Percentiles rank a stretch among this genome's conserved stretches.
Evolutionary conservation across 2,329 filamentous ascomycete genomes (phyloP).

Genomic region (Verticillium dahliae): DNA sequence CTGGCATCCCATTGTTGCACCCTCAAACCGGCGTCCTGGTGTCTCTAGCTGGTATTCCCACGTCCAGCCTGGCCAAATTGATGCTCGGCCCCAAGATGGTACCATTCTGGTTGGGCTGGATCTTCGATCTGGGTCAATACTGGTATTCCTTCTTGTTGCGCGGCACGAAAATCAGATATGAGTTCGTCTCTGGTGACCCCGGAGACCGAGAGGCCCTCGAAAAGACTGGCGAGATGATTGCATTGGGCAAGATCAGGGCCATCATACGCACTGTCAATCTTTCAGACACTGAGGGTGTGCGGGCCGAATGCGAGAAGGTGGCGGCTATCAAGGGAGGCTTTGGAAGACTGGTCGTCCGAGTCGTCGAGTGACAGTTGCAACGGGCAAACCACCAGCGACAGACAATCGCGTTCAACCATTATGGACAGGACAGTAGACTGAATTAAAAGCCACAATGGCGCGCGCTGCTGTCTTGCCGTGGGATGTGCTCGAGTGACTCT

Average conservation of each 20-base stretch:
- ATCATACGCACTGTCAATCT: slow-evolving; percentile 34
- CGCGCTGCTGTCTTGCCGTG: background rate
- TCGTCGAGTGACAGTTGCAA: background rate
- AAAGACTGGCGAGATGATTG: slow-evolving; percentile 29
- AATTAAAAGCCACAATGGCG: too few species aligned
- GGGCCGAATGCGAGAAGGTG: slow-evolving; percentile 31
- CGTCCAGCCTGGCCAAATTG: slow-evolving; percentile 20
- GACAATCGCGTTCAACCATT: too few species aligned
- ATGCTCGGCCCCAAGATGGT: slow-evolving; percentile 20
- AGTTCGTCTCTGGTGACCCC: slow-evolving; percentile 37
- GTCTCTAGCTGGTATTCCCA: slow-evolving; percentile 32
- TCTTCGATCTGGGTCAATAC: slow-evolving; percentile 26
- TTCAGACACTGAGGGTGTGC: slow-evolving; percentile 34
- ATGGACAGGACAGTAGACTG: too few species aligned
- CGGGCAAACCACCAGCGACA: too few species aligned
- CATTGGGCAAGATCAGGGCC: slow-evolving; percentile 32
- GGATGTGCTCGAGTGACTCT: background rate
- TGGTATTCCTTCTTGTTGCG: slow-evolving; percentile 34
- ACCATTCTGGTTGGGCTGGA: slow-evolving; percentile 30
- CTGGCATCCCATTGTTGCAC: slow-evolving; percentile 32
- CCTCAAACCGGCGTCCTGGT: slow-evolving; percentile 28
- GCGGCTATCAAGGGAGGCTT: slow-evolving; percentile 32
- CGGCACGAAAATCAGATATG: slow-evolving; percentile 36
- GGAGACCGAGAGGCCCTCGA: slow-evolving; percentile 35
- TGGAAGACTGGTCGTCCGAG: slow-evolving; percentile 33